Evolutionary conservation across 345 rosid genomes (phyloP).

Genomic region (Turritis glabra): DNA sequence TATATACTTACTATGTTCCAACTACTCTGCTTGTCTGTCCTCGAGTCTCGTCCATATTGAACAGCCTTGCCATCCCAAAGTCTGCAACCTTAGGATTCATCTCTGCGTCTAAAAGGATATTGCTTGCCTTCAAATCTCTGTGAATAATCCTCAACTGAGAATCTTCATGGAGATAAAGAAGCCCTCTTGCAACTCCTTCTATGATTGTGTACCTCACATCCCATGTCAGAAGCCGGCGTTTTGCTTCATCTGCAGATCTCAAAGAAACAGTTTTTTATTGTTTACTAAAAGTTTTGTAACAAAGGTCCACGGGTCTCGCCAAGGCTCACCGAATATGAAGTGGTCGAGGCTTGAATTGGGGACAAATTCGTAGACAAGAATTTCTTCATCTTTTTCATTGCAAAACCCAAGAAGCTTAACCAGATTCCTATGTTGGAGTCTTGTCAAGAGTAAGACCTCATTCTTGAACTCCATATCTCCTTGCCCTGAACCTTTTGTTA

Average conservation of each 20-base stretch:
- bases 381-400: slow-evolving; percentile 38
- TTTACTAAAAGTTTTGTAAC: background rate
- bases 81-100: slow-evolving; percentile 38
- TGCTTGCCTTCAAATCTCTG: slow-evolving; percentile 37
- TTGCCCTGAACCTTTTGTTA: slow-evolving; percentile 41
- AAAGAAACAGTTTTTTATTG: background rate
- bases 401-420: slow-evolving; percentile 57
- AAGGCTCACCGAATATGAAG: slow-evolving; percentile 40
- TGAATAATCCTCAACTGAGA: slow-evolving; percentile 37
- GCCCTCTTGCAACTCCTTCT: slow-evolving; percentile 33
- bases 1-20: slow-evolving; percentile 39
- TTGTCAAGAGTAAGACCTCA: slow-evolving; percentile 49
- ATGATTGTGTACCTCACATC: slow-evolving; percentile 31
- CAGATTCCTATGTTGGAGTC: slow-evolving; percentile 54
- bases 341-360: slow-evolving; percentile 46
- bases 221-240: slow-evolving; percentile 25
- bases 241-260: slow-evolving; percentile 19
- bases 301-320: background rate
- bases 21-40: slow-evolving; percentile 35
- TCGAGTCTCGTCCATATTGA: slow-evolving; percentile 28
- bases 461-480: slow-evolving; percentile 53
- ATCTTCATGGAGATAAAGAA: slow-evolving; percentile 37
- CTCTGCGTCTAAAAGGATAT: slow-evolving; percentile 30
- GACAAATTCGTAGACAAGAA: slow-evolving; percentile 52
- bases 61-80: slow-evolving; percentile 42